Conservation (phyloP, 1,284 basidiomycete species). For the Pholiota adiposa region DNA sequence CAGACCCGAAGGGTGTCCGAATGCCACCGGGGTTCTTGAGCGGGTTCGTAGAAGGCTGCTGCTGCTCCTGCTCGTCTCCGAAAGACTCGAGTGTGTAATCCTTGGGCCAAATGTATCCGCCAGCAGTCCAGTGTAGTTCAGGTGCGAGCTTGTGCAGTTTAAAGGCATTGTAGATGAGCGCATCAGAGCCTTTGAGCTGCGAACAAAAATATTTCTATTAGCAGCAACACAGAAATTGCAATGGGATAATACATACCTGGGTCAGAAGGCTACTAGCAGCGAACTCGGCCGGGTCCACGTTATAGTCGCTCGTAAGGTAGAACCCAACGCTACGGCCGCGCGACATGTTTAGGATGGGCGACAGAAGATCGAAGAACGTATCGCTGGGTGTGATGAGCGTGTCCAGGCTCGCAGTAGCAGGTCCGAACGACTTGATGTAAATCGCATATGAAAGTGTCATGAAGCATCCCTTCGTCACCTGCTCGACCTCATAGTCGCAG, state of each 20-base stretch:
- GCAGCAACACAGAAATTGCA: neutral
- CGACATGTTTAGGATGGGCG: constrained; percentile 70
- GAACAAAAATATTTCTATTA: neutral
- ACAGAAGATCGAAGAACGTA: constrained; percentile 68
- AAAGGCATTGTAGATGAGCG: constrained; percentile 73
- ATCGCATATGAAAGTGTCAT: constrained; percentile 73
- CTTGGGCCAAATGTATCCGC: constrained; percentile 79
- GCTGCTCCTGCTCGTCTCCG: constrained; percentile 45
- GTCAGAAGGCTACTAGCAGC: constrained; percentile 74
- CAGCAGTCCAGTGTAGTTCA: constrained; percentile 78
- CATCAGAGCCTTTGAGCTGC: constrained; percentile 78
- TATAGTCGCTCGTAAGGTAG: constrained; percentile 70
- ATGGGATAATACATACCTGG: constrained; percentile 49
- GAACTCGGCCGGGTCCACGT: constrained; percentile 71
- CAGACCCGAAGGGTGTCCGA: constrained; percentile 27
- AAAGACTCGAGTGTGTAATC: constrained; percentile 70
- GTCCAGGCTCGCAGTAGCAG: constrained; percentile 54
- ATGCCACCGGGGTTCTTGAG: constrained; percentile 19
- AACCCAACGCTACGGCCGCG: constrained; percentile 74
- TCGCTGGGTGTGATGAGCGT: constrained; percentile 75
- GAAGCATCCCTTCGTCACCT: constrained; percentile 69
- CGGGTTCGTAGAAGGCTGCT: constrained; percentile 26
- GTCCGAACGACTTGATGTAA: constrained; percentile 68
- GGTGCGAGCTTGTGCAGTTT: constrained; percentile 75
- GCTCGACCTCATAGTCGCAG: constrained; percentile 74